Evolutionary conservation across 805 yeast species (phyloP), one percentile per base, ranked within the genome.

Genomic region (Candida oleophila): DNA sequence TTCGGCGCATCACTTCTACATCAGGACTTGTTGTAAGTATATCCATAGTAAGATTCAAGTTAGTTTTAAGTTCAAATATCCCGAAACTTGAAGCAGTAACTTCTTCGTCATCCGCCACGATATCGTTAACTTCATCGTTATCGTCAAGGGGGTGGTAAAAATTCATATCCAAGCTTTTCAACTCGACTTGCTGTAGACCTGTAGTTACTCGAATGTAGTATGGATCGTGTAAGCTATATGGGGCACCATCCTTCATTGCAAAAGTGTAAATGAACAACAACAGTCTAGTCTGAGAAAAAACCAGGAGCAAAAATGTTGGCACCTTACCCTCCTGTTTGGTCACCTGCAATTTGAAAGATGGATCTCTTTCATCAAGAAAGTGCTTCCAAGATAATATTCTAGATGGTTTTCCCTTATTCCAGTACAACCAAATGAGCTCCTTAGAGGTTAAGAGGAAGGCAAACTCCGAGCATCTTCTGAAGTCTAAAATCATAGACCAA

Each of bases 311-410:
- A 44, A 53, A 64, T 8, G 36, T 33, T 11, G 5, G 30, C 39
- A 4, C 8, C 16, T 20, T 38, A 11, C 30, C 19, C 11, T 53
- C 55, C 2, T 60, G 36, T 8, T 55, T 45, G 11, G 64, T 58
- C 1, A 74, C 57, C 2, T 60, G 51, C 44, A 85, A 46, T 43
- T 60, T 65, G 45, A 83, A 53, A 0, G 88, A 73, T 1, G 77
- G 74, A 53, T 88, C 96, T 0, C 60, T 51, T 5, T 76, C 71
- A 38, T 76, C 74, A 19, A 86, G 62, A 49, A 66, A 78, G 61
- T 89, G 96, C 49, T 83, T 85, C 91, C 95, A 87, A 0, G 91
- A 77, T 1, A 89, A 55, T 2, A 79, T 16, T 15, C 39, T 4
- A 4, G 39, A 36, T 4, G 39, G 39, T 18, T 16, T 36, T 5